These are phyloP conservation scores for Ambispora gerdemannii DNA, from an alignment of 192 early-diverging fungal genomes.

Conservation along the genomic window DNA sequence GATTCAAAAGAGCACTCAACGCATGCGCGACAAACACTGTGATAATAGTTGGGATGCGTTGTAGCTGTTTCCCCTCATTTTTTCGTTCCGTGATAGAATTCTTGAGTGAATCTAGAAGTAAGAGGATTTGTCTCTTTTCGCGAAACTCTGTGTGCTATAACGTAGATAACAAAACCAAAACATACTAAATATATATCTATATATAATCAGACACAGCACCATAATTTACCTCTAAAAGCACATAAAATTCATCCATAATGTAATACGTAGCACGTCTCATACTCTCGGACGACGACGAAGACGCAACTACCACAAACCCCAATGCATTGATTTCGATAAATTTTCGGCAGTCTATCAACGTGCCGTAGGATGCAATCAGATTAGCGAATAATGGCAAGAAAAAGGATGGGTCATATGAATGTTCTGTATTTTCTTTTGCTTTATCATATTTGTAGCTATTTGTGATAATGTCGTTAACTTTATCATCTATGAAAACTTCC, in stretches of 20 bases:
- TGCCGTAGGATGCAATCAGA: slow-evolving; percentile 44
- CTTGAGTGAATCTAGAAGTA: slow-evolving; percentile 64
- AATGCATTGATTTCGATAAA: slow-evolving; percentile 69
- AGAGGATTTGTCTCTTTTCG: slow-evolving; percentile 67
- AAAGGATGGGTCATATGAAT: slow-evolving; percentile 64
- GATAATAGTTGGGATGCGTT: slow-evolving; percentile 62
- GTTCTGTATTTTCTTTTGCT: neutral
- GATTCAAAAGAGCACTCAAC: slow-evolving; percentile 57
- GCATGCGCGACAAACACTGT: slow-evolving; percentile 67
- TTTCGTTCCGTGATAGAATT: slow-evolving; percentile 61
- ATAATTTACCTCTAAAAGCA: slow-evolving; percentile 47
- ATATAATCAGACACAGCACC: neutral
- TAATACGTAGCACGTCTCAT: slow-evolving; percentile 64
- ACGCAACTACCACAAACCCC: slow-evolving; percentile 61
- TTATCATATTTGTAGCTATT: too few species aligned
- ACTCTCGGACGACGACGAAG: slow-evolving; percentile 53
- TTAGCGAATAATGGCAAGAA: slow-evolving; percentile 68
- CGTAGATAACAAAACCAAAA: neutral
- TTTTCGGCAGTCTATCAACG: slow-evolving; percentile 53
- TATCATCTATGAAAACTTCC: slow-evolving; percentile 27
- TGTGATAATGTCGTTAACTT: slow-evolving; percentile 23
- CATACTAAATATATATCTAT: too few species aligned
- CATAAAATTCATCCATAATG: slow-evolving; percentile 64
- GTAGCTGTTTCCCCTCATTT: slow-evolving; percentile 35
- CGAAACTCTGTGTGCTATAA: slow-evolving; percentile 47